Conservation (phyloP, 2,329 filamentous ascomycete genomes). For the Pestalotiopsis sp. region DNA sequence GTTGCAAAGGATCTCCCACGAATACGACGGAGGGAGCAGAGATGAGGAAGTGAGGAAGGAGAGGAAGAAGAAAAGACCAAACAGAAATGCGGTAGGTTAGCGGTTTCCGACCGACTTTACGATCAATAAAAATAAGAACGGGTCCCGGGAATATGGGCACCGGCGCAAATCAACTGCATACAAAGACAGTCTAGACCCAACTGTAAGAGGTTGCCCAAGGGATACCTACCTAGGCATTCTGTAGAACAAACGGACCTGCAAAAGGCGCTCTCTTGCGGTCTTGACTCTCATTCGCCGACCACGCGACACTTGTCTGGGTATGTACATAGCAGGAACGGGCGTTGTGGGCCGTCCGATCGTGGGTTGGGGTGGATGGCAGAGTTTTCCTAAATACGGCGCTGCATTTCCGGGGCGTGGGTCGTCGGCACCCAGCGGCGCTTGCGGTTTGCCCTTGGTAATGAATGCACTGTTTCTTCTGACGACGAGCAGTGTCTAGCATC, state of each 20-base stretch:
- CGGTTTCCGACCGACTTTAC: background rate
- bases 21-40: background rate
- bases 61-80: background rate
- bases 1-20: constrained; percentile 11
- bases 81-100: background rate
- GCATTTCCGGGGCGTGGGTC: background rate
- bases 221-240: background rate
- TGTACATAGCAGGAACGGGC: background rate
- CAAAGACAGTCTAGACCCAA: background rate
- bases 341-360: background rate
- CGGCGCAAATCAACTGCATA: constrained; percentile 5
- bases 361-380: background rate
- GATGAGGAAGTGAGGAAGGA: background rate
- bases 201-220: background rate
- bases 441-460: background rate
- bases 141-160: background rate
- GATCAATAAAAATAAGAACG: background rate
- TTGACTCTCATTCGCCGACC: background rate
- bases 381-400: background rate
- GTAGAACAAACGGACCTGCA: background rate
- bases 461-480: background rate
- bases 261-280: background rate
- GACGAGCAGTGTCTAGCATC: background rate
- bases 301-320: background rate
- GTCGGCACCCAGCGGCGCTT: background rate